phyloP scores from a whole-genome alignment of 257 asterid species.

The Solanum chmielewskii region DNA sequence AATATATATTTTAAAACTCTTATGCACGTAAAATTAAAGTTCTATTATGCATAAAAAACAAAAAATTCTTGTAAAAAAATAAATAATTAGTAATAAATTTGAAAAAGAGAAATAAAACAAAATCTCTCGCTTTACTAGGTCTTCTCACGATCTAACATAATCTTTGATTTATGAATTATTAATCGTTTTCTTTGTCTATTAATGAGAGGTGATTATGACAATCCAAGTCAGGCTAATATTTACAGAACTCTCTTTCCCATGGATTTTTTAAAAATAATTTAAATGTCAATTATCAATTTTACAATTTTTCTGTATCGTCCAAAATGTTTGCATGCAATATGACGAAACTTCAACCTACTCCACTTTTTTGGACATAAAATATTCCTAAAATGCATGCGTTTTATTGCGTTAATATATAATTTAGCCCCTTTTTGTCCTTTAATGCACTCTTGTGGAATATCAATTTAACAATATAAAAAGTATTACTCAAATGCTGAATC shows the following conservation, averaged over 20 bases:
- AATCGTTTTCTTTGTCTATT: background rate
- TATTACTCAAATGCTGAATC: background rate
- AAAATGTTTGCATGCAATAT: background rate
- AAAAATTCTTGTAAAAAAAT: no score
- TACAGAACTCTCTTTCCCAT: background rate
- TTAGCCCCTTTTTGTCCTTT: background rate
- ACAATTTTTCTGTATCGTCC: background rate
- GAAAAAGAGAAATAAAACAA: background rate
- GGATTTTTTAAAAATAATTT: constrained; percentile 1
- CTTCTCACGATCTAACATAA: background rate
- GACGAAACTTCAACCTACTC: background rate
- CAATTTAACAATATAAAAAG: background rate
- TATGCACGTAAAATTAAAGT: background rate
- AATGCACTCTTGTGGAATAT: background rate
- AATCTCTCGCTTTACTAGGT: background rate
- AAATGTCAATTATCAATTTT: background rate
- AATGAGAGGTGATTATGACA: background rate
- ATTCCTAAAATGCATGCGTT: background rate
- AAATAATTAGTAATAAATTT: no score
- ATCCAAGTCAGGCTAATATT: background rate
- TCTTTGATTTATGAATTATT: background rate
- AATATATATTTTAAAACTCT: no score
- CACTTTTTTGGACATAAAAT: background rate
- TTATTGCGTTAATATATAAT: background rate
- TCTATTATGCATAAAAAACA: background rate